Percentiles rank a stretch among this genome's conserved stretches.
Conservation (phyloP, 495 filamentous ascomycete species). For the Penicillium atrosanguineum region DNA sequence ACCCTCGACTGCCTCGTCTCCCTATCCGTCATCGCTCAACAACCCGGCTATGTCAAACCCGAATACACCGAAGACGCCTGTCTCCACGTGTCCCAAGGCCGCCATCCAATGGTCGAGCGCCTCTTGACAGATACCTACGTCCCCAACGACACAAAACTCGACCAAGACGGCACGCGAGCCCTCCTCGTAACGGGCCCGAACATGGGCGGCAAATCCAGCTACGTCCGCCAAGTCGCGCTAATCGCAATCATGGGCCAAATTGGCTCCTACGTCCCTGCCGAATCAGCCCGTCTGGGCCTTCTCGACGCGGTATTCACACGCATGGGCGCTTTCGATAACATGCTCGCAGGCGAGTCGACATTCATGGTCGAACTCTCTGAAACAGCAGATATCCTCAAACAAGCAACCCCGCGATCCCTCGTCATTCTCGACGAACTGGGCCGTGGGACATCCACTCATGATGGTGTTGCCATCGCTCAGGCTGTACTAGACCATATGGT, state of each 20-base stretch:
- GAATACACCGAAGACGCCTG: slow-evolving; percentile 67
- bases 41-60: slow-evolving; percentile 90
- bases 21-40: slow-evolving; percentile 74
- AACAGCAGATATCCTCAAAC: slow-evolving; percentile 84
- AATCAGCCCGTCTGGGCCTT: slow-evolving; percentile 69
- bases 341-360: slow-evolving; percentile 90
- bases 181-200: slow-evolving; percentile 95
- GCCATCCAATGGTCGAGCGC: slow-evolving; percentile 96
- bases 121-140: slow-evolving; percentile 85
- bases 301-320: slow-evolving; percentile 91
- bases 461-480: slow-evolving; percentile 94
- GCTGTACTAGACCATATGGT: slow-evolving; percentile 85
- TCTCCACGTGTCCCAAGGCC: slow-evolving; percentile 71
- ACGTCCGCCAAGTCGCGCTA: slow-evolving; percentile 88
- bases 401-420: slow-evolving; percentile 74
- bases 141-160: slow-evolving; percentile 79
- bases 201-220: slow-evolving; percentile 97
- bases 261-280: slow-evolving; percentile 88
- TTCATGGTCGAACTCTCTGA: slow-evolving; percentile 98
- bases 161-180: slow-evolving; percentile 60
- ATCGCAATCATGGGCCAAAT: slow-evolving; percentile 93
- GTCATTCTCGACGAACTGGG: slow-evolving; percentile 96
- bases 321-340: slow-evolving; percentile 96
- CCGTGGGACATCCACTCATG: slow-evolving; percentile 87
- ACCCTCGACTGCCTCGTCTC: slow-evolving; percentile 89